phyloP scores from a whole-genome alignment of 2,329 filamentous ascomycete species.

The Talaromyces sp. region DNA sequence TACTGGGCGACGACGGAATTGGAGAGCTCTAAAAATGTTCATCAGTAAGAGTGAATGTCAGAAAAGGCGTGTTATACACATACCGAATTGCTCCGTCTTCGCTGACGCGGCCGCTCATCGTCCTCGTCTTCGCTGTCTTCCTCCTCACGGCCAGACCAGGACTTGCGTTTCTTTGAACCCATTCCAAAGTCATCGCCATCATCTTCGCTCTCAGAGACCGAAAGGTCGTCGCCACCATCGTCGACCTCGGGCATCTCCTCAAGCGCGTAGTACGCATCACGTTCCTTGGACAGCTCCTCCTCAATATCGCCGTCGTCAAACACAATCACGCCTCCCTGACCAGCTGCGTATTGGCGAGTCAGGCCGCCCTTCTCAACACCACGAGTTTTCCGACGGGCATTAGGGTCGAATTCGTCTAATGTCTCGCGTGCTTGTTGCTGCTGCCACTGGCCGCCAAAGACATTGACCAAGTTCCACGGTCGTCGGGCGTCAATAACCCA shows the following conservation, averaged over 20 bases:
- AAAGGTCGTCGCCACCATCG: constrained; percentile 61
- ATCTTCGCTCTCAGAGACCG: constrained; percentile 52
- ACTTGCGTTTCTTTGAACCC: constrained; percentile 64
- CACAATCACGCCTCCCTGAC: constrained; percentile 82
- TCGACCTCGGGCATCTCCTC: constrained; percentile 86
- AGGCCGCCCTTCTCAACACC: constrained; percentile 72
- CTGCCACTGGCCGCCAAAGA: constrained; percentile 65
- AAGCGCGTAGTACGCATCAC: constrained; percentile 77
- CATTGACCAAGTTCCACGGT: constrained; percentile 90
- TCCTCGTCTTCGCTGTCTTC: constrained; percentile 65
- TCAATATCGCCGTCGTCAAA: constrained; percentile 96
- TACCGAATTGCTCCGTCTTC: constrained; percentile 84
- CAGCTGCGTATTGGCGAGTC: constrained; percentile 64
- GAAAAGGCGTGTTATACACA: constrained; percentile 13
- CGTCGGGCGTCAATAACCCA: constrained; percentile 90
- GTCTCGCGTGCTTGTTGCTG: constrained; percentile 40
- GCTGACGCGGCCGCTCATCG: constrained; percentile 68
- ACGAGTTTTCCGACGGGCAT: constrained; percentile 44
- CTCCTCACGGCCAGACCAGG: constrained; percentile 64
- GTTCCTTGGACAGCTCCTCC: constrained; percentile 67
- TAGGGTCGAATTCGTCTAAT: constrained; percentile 39
- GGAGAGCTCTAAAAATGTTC: constrained; percentile 28
- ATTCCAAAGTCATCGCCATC: constrained; percentile 38
- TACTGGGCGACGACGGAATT: constrained; percentile 33
- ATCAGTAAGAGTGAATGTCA: constrained; percentile 11